Base-by-base conservation (phyloP, 352 stramenopile genomes). In the Phytophthora tubulina region DNA sequence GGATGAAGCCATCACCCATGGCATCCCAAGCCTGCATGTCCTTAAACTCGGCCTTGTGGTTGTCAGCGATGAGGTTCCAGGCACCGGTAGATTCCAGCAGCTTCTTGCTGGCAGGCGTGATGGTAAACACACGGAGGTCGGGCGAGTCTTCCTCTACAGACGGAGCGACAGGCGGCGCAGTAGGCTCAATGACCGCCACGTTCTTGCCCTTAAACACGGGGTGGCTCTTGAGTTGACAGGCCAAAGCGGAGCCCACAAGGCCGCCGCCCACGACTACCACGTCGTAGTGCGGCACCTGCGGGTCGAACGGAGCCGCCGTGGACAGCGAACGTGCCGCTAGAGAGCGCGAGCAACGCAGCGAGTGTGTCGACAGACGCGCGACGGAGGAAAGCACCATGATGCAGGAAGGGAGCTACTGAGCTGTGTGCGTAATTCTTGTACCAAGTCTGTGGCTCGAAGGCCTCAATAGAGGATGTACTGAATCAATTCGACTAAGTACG, bases 1-100 rank as follows among this genome's bases (percentile, higher is more conserved):
- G 91, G 59, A 98, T 92, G 71, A 91, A 92, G 33, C 91, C 91
- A 61, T 95, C 82, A 58, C 90, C 92, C 82, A 96, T 94, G 66
- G 89, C 85, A 69, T 97, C 92, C 91, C 92, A 96, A 8, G 92
- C 92, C 75, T 97, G 92, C 93, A 98, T 97, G 79, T 94, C 80
- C 44, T 83, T 78, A 76, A 97, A 98, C 32, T 82, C 72, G 42
- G 90, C 77, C 53, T 78, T 86, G 62, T 96, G 82, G 10, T 56
- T 46, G 42, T 61, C 67, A 6, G 70, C 72, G 35, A 97, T 86
- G 67, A 91, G 84, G 66, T 84, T 71, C 93, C 93, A 98, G 35
- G 90, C 92, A 56, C 90, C 71, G 9, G 81, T 66, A 63, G 58
- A 76, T 67, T 97, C 79, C 32, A 98, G 80, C 21, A 97, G 72